Evolutionary conservation across 1,139 yeast species (phyloP), one percentile per base, ranked within the genome.

Genomic region (Suhomyces yuchorum): DNA sequence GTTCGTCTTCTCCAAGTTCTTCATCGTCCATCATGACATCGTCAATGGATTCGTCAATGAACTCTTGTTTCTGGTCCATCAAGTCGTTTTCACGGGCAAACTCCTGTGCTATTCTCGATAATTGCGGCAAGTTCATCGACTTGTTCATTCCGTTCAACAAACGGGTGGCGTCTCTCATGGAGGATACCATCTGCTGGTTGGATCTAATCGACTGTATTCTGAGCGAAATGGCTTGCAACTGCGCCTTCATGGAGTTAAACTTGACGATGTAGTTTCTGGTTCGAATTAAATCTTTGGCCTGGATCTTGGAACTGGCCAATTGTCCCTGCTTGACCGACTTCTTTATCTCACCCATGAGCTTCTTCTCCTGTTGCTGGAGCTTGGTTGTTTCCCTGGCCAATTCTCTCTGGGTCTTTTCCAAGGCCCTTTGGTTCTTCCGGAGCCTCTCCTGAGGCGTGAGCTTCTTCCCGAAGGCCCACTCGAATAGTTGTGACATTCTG

Each of bases 1-100:
- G 97, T 57, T 89, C 97, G 56, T 86, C 91, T 57, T 84, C 86
- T 45, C 76, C 79, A 56, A 73, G 66, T 48, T 78, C 85, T 48
- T 78, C 87, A 51, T 87, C 84, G 63, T 85, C 89, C 47, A 87
- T 96, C 91, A 92, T 89, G 23, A 93, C 86, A 64, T 92, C 97
- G 63, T 93, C 99, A 58, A 95, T 86, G 12, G 97, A 96, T 63
- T 93, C 99, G 65, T 93, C 99, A 89, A 93, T 95, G 81, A 93
- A 90, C 63, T 95, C 99, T 66, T 93, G 98, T 60, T 96, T 86
- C 70, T 93, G 99, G 66, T 93, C 98, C 98, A 93, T 93, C 63
- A 95, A 73, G 63, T 93, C 99, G 67, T 88, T 90, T 64, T 93
- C 96, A 61, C 82, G 84, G 59, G 95, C 96, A 68, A 93, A 93